Conservation (phyloP, 306 rosid genomes). For the Rosa persica region DNA sequence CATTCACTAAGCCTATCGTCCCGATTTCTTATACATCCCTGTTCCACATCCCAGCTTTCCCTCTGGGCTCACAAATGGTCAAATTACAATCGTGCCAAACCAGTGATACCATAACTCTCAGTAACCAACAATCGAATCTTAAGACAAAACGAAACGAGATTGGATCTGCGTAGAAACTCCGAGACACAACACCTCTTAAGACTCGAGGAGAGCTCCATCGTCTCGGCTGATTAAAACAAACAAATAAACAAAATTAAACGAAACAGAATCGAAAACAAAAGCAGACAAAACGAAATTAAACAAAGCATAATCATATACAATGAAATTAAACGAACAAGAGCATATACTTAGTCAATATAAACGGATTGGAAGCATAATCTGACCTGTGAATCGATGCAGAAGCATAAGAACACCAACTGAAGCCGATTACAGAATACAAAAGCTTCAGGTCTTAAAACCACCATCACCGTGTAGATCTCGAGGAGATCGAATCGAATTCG, state of each 20-base stretch:
- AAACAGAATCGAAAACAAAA: not conserved
- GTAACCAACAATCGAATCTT: not conserved
- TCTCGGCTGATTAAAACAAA: not conserved
- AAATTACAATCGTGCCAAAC: not conserved
- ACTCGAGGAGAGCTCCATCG: not conserved
- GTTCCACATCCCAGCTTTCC: not conserved
- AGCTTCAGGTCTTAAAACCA: not conserved
- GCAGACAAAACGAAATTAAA: not conserved
- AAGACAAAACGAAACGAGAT: not conserved
- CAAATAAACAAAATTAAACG: not conserved
- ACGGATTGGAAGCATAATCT: not conserved
- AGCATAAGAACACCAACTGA: not conserved
- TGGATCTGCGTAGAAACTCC: not conserved
- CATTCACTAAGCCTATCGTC: not conserved
- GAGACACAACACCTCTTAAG: not conserved
- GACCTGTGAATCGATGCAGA: not conserved
- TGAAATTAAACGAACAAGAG: no score
- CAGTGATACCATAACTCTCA: not conserved
- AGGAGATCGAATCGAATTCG: conserved; percentile 21
- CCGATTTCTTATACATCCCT: conserved; percentile 29
- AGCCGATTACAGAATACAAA: not conserved
- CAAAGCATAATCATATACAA: not conserved
- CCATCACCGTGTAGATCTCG: conserved; percentile 25
- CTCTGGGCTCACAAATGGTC: not conserved
- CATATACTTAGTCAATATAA: not conserved